Percentiles rank a stretch among this genome's conserved stretches.
Conservation (phyloP, 768 basidiomycete species). For the Boletus sp. region DNA sequence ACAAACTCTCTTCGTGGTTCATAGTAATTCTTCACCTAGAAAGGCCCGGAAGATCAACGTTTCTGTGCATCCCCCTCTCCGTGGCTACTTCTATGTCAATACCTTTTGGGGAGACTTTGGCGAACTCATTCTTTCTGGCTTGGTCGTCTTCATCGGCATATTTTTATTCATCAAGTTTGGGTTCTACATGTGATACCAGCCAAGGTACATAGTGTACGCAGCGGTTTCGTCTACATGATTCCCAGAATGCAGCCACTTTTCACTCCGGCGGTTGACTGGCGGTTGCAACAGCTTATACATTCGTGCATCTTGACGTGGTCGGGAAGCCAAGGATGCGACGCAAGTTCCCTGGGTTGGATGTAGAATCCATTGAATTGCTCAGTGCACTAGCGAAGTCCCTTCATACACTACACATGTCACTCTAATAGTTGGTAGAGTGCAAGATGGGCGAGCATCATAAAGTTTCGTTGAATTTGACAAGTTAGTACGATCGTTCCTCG, state of each 20-base stretch:
- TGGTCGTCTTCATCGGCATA: slow-evolving; percentile 31
- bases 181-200: slow-evolving; percentile 23
- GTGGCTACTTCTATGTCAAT: slow-evolving; percentile 53
- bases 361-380: neutral
- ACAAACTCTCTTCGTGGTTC: slow-evolving; percentile 74
- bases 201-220: neutral
- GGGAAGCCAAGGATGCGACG: slow-evolving; percentile 4
- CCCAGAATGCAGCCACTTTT: neutral
- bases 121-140: slow-evolving; percentile 28
- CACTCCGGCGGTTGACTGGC: neutral
- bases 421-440: no score
- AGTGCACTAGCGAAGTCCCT: neutral
- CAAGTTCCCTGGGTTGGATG: neutral
- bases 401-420: no score
- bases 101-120: slow-evolving; percentile 63
- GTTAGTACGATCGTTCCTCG: no score
- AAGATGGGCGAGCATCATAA: no score
- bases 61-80: slow-evolving; percentile 51
- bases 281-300: no score
- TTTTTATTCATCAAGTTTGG: slow-evolving; percentile 28
- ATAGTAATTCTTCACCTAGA: slow-evolving; percentile 40
- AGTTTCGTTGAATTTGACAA: no score
- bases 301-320: no score
- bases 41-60: slow-evolving; percentile 50
- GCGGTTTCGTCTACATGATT: neutral